phyloP scores from a whole-genome alignment of 2,329 filamentous ascomycete species.

The Fusarium sambucinum region DNA sequence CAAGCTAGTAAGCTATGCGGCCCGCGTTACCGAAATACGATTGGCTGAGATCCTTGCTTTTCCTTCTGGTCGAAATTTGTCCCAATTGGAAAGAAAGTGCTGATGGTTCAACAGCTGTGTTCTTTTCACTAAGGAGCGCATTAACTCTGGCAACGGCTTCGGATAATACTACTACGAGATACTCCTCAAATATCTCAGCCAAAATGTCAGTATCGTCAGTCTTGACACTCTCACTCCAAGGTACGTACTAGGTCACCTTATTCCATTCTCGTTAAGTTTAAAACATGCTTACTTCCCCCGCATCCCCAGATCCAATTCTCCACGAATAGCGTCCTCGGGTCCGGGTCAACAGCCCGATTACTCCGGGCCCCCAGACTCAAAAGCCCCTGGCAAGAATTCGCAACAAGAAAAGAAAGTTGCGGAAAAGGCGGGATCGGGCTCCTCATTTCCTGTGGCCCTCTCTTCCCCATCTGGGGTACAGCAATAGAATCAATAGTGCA shows the following conservation, averaged over 20 bases:
- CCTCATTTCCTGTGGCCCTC: neutral
- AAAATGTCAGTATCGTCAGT: neutral
- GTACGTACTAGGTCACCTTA: neutral
- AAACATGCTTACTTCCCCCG: constrained; percentile 36
- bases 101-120: neutral
- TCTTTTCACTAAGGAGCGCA: neutral
- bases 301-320: constrained; percentile 31
- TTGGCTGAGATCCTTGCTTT: constrained; percentile 25
- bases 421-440: constrained; percentile 30
- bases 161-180: neutral
- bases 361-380: constrained; percentile 17
- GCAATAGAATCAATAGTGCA: neutral
- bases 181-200: neutral
- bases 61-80: constrained; percentile 2
- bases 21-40: constrained; percentile 28
- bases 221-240: neutral
- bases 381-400: neutral
- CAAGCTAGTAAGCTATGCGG: constrained; percentile 13
- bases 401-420: constrained; percentile 21
- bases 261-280: neutral
- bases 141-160: neutral
- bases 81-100: neutral
- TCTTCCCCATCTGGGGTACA: constrained; percentile 26
- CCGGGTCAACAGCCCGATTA: constrained; percentile 33
- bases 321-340: constrained; percentile 29